phyloP scores from a whole-genome alignment of 257 asterid species.

The Scutellaria baicalensis region DNA sequence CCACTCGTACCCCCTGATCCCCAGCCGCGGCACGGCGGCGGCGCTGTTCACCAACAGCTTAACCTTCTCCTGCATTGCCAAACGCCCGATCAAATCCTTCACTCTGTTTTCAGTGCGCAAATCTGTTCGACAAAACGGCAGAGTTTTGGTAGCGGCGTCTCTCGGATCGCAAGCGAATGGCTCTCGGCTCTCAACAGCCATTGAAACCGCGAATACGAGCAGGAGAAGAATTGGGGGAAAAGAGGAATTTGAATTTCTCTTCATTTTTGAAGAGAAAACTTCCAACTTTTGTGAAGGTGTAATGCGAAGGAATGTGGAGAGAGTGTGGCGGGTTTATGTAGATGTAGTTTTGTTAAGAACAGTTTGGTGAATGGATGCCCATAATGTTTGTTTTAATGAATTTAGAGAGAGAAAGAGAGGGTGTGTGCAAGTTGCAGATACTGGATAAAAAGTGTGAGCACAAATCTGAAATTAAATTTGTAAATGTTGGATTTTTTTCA shows the following conservation, averaged over 20 bases:
- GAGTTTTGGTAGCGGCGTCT: constrained; percentile 22
- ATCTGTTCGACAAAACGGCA: constrained; percentile 47
- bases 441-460: constrained; percentile 2
- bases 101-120: constrained; percentile 40
- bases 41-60: constrained; percentile 50
- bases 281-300: background rate
- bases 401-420: background rate
- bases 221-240: constrained; percentile 14
- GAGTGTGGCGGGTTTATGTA: constrained; percentile 19
- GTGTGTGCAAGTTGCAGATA: constrained; percentile 34
- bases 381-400: background rate
- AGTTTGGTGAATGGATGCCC: constrained; percentile 19
- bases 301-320: background rate
- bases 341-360: background rate
- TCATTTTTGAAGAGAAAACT: background rate
- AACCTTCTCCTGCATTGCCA: constrained; percentile 77
- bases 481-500: background rate
- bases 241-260: constrained; percentile 17
- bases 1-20: constrained; percentile 72
- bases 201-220: background rate
- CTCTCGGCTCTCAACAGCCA: constrained; percentile 26
- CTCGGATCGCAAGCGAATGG: constrained; percentile 63
- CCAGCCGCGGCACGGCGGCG: constrained; percentile 64
- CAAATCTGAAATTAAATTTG: background rate
- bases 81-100: constrained; percentile 50